These are phyloP conservation scores for Nicotiana undulata DNA, from an alignment of 257 asterid species.

Conservation along the genomic window DNA sequence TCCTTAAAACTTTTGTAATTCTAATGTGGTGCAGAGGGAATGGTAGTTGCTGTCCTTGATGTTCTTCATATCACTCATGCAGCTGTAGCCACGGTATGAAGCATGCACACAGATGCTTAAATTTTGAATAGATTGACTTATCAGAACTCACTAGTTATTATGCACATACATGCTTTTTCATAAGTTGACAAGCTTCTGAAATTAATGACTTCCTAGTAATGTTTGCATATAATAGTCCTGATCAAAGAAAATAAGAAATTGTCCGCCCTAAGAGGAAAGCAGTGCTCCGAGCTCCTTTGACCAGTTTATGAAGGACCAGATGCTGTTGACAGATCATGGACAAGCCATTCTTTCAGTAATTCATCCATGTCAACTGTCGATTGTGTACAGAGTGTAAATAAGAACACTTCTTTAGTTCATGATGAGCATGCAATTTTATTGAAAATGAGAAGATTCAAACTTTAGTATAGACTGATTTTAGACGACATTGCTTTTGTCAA, in stretches of 20 bases:
- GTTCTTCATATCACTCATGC: conserved; percentile 95
- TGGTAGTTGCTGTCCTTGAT: conserved; percentile 71
- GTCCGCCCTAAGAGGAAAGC: not conserved
- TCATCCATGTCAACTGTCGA: not conserved
- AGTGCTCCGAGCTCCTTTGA: not conserved
- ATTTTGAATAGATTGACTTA: not conserved
- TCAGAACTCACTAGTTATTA: not conserved
- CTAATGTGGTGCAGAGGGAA: conserved; percentile 54
- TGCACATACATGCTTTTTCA: not conserved
- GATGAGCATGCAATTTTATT: not conserved
- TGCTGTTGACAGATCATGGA: not conserved
- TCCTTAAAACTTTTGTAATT: not conserved
- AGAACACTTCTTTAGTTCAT: not conserved
- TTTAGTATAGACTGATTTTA: not conserved
- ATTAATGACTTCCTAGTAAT: not conserved
- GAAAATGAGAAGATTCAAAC: not conserved
- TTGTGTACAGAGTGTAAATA: not conserved
- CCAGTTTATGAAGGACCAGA: not conserved
- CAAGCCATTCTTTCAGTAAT: not conserved
- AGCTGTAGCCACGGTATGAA: conserved; percentile 80
- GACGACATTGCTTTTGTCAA: not conserved
- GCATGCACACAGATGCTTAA: not conserved
- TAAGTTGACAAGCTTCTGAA: not conserved
- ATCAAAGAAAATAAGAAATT: not conserved
- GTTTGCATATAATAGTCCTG: not conserved